Percentiles rank a stretch among this genome's conserved stretches.
These are phyloP conservation scores for Aureobasidium sp. DNA, from an alignment of 2,329 filamentous ascomycete genomes.

Conservation along the genomic window DNA sequence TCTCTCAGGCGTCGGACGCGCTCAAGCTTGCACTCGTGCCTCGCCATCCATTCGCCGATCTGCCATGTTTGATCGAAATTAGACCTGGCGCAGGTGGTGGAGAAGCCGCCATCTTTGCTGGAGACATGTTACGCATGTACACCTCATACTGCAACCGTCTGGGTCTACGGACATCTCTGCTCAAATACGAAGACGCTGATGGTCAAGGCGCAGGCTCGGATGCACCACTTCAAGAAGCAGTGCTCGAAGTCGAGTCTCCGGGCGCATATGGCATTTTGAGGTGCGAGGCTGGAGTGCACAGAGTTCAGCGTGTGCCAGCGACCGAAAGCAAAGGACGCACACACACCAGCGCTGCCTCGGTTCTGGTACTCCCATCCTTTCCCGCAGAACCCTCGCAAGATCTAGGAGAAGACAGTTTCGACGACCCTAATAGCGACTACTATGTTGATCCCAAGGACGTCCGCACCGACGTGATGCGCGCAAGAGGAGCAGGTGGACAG, in stretches of 20 bases:
- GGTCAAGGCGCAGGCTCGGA: slow-evolving; percentile 52
- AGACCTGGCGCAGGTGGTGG: slow-evolving; percentile 85
- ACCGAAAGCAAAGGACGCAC: slow-evolving; percentile 88
- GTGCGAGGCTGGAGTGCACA: slow-evolving; percentile 87
- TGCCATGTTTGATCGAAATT: slow-evolving; percentile 88
- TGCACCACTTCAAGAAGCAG: slow-evolving; percentile 71
- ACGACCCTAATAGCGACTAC: slow-evolving; percentile 85
- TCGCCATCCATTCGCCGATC: slow-evolving; percentile 77
- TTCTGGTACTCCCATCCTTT: slow-evolving; percentile 86
- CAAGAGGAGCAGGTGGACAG: slow-evolving; percentile 86
- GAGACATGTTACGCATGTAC: slow-evolving; percentile 87
- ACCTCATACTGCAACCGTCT: slow-evolving; percentile 64
- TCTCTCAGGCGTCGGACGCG: slow-evolving; percentile 57
- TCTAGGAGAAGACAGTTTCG: slow-evolving; percentile 52
- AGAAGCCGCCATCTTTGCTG: slow-evolving; percentile 85
- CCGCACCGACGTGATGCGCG: slow-evolving; percentile 79
- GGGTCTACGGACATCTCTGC: slow-evolving; percentile 57
- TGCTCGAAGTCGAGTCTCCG: slow-evolving; percentile 70
- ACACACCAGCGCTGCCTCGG: slow-evolving; percentile 86
- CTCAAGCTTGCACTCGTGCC: slow-evolving; percentile 77
- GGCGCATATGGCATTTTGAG: slow-evolving; percentile 78
- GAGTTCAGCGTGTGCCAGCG: slow-evolving; percentile 85
- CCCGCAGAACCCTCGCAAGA: slow-evolving; percentile 50
- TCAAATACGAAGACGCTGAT: slow-evolving; percentile 76
- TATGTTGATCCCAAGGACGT: slow-evolving; percentile 83